phyloP scores from a whole-genome alignment of 75 land plant genomes.

The Cryptomeria japonica region DNA sequence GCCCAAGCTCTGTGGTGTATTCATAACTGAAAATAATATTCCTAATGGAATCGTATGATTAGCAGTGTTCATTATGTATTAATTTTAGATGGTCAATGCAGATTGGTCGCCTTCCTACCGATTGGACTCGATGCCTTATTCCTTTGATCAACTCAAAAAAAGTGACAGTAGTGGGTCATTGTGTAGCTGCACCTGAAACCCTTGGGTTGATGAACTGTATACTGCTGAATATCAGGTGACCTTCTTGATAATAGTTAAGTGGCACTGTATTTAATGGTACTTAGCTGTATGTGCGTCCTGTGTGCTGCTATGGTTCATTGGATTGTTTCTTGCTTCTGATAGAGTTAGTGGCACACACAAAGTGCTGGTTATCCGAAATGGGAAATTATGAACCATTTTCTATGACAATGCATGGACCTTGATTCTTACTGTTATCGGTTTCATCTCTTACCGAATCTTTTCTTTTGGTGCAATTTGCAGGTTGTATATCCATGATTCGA shows the following conservation, averaged over 20 bases:
- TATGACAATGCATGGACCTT: not conserved
- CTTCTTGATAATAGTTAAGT: not conserved
- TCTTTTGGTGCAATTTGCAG: slow-evolving; percentile 32
- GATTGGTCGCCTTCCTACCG: slow-evolving; percentile 92
- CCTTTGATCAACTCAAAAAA: slow-evolving; percentile 72
- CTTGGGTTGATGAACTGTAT: slow-evolving; percentile 73
- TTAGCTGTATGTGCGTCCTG: not conserved
- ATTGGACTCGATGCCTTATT: slow-evolving; percentile 86
- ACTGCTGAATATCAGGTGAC: slow-evolving; percentile 56
- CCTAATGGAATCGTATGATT: not conserved
- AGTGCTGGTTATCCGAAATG: not conserved
- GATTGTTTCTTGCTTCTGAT: not conserved
- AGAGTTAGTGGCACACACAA: not conserved
- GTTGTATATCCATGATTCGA: slow-evolving; percentile 64
- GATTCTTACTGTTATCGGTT: not conserved
- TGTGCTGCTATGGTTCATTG: not conserved
- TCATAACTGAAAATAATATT: not conserved
- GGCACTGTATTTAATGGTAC: not conserved
- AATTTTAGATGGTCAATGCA: slow-evolving; percentile 17
- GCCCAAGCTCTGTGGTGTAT: not conserved
- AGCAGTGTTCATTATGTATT: not conserved
- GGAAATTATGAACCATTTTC: not conserved
- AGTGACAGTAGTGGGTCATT: slow-evolving; percentile 54
- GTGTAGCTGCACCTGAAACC: slow-evolving; percentile 55
- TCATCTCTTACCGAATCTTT: not conserved